Percentiles rank a stretch among this genome's conserved stretches.
Conservation (phyloP, 1,284 basidiomycete genomes). For the Somion occarium region DNA sequence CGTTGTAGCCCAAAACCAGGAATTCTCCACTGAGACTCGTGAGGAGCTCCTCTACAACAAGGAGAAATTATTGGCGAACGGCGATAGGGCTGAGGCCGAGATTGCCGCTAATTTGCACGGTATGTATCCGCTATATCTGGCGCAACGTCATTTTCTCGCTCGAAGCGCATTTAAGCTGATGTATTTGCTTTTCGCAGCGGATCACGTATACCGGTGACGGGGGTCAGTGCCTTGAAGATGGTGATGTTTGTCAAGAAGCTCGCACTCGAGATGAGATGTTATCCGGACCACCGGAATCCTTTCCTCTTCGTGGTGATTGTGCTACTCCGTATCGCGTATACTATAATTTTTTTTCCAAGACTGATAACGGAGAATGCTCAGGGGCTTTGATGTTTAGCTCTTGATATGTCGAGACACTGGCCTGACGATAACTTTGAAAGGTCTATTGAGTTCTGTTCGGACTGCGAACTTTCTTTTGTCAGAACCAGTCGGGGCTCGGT, state of each 20-base stretch:
- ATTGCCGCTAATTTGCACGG: slow-evolving; percentile 91
- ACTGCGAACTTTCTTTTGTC: slow-evolving; percentile 9
- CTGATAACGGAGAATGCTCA: not conserved
- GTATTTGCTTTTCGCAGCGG: slow-evolving; percentile 34
- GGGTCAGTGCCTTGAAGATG: slow-evolving; percentile 12
- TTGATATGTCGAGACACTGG: not conserved
- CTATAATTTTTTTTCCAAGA: slow-evolving; percentile 4
- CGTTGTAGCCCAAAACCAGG: slow-evolving; percentile 84
- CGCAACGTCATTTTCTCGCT: slow-evolving; percentile 14
- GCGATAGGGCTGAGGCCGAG: slow-evolving; percentile 95
- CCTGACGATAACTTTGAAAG: too few relatives aligned
- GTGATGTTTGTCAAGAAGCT: slow-evolving; percentile 8
- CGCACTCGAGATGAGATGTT: slow-evolving; percentile 7
- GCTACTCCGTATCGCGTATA: slow-evolving; percentile 3
- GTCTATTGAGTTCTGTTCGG: slow-evolving; percentile 6
- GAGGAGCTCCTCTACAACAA: slow-evolving; percentile 99
- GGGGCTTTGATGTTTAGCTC: not conserved
- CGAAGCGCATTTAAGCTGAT: slow-evolving; percentile 8
- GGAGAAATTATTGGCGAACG: slow-evolving; percentile 93
- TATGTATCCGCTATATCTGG: slow-evolving; percentile 32
- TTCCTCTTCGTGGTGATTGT: slow-evolving; percentile 8
- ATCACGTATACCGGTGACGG: slow-evolving; percentile 59
- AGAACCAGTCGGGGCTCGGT: slow-evolving; percentile 10
- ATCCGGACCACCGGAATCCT: not conserved
- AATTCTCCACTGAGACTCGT: slow-evolving; percentile 95